A percentile compares a stretch with the other conserved stretches of the same genome.
These are phyloP conservation scores for Vigna reflexopilosa DNA, from an alignment of 306 rosid genomes.

Conservation along the genomic window DNA sequence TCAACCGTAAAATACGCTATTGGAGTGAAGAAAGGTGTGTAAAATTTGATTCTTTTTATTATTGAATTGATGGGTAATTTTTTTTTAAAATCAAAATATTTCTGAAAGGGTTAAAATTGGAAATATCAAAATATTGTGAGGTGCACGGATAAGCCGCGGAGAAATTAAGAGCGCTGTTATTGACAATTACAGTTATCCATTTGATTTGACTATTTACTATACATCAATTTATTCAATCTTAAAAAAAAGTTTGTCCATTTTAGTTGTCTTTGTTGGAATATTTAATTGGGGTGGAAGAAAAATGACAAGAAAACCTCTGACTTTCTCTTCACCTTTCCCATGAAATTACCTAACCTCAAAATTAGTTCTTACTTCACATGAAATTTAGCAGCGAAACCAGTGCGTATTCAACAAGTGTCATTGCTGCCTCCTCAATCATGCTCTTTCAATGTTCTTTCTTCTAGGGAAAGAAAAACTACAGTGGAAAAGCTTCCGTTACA, in stretches of 20 bases:
- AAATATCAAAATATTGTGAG: no score
- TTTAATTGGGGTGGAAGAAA: neutral
- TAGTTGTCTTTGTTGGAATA: neutral
- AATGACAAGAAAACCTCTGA: neutral
- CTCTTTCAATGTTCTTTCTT: conserved; percentile 31
- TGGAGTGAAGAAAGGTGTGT: no score
- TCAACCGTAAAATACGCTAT: no score
- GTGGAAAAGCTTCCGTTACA: neutral
- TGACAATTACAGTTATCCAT: no score
- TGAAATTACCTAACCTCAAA: conserved; percentile 31
- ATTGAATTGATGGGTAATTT: no score
- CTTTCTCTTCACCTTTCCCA: neutral
- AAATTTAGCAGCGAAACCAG: conserved; percentile 16
- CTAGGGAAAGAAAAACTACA: conserved; percentile 36
- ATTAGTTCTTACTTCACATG: conserved; percentile 12
- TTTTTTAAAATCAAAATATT: no score
- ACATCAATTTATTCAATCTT: neutral
- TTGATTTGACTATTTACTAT: no score
- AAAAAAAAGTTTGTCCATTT: neutral
- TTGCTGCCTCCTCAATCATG: conserved; percentile 32
- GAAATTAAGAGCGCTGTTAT: no score
- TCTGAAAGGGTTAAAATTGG: no score
- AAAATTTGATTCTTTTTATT: no score
- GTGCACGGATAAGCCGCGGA: no score
- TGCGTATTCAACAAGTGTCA: conserved; percentile 28